phyloP scores from a whole-genome alignment of 1,284 basidiomycete genomes.

The Cerioporus squamosus region DNA sequence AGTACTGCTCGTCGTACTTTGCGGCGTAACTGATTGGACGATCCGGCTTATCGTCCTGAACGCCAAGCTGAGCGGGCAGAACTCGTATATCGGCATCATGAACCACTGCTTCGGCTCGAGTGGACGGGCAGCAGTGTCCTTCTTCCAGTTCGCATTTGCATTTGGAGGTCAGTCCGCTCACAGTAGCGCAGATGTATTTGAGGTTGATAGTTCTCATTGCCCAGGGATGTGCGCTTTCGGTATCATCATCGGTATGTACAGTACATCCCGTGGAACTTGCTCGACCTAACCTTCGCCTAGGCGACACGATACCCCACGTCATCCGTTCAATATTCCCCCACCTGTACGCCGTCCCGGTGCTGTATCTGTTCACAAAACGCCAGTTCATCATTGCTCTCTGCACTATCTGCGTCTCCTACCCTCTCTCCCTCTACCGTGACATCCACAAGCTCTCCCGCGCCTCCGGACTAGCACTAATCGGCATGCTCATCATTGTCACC shows the following conservation, averaged over 20 bases:
- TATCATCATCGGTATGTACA: constrained; percentile 76
- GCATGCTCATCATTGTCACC: constrained; percentile 93
- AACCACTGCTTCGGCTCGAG: constrained; percentile 90
- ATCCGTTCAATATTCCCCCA: constrained; percentile 86
- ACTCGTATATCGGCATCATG: constrained; percentile 97
- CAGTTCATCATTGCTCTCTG: constrained; percentile 88
- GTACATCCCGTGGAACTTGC: constrained; percentile 14
- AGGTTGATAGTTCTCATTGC: neutral
- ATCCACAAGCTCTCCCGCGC: constrained; percentile 97
- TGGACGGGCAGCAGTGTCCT: constrained; percentile 90
- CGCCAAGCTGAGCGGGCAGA: constrained; percentile 92
- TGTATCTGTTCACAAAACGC: constrained; percentile 82
- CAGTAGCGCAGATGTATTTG: neutral
- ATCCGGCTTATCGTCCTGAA: constrained; percentile 95
- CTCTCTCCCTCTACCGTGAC: constrained; percentile 94
- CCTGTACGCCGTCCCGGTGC: constrained; percentile 70
- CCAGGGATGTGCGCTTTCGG: constrained; percentile 95
- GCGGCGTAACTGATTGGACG: constrained; percentile 95
- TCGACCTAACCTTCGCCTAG: constrained; percentile 36
- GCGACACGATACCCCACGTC: constrained; percentile 97
- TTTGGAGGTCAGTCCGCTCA: constrained; percentile 73
- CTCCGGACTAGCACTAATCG: constrained; percentile 85
- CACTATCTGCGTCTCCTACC: constrained; percentile 90
- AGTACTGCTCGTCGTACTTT: constrained; percentile 79
- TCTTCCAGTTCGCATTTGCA: constrained; percentile 98